These are phyloP conservation scores for Lindgomyces ingoldianus DNA, from an alignment of 495 filamentous ascomycete genomes.

Conservation along the genomic window DNA sequence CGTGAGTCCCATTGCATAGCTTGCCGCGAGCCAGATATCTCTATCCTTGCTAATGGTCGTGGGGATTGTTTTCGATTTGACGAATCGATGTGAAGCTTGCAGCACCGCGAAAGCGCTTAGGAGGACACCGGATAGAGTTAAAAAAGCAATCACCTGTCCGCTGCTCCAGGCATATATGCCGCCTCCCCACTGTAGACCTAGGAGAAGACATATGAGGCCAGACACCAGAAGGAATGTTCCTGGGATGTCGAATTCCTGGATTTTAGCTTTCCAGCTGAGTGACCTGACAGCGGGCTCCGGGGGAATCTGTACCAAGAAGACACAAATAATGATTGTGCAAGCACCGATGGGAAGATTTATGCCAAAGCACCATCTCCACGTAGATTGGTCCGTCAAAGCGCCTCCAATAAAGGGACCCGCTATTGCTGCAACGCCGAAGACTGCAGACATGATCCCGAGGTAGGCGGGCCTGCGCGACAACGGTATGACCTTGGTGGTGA, in stretches of 20 bases:
- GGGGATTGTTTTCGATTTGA: slow-evolving; percentile 60
- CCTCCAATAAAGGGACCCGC: slow-evolving; percentile 69
- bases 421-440: slow-evolving; percentile 68
- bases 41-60: background rate
- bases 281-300: background rate
- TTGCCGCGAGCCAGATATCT: background rate
- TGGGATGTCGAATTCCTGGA: slow-evolving; percentile 63
- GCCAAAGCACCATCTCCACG: slow-evolving; percentile 72
- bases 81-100: slow-evolving; percentile 62
- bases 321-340: slow-evolving; percentile 52
- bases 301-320: slow-evolving; percentile 62
- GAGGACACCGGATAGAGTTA: slow-evolving; percentile 72
- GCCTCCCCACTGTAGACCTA: slow-evolving; percentile 55
- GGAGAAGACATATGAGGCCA: slow-evolving; percentile 48
- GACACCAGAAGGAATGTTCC: slow-evolving; percentile 71
- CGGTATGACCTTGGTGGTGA: slow-evolving; percentile 54
- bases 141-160: slow-evolving; percentile 67
- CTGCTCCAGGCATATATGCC: slow-evolving; percentile 64
- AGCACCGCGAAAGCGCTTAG: slow-evolving; percentile 60
- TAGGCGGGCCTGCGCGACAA: background rate
- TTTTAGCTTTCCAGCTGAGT: slow-evolving; percentile 47
- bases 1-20: background rate
- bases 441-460: background rate
- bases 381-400: slow-evolving; percentile 59
- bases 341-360: slow-evolving; percentile 67